Base-by-base conservation (phyloP, 129 eudicot species). In the Kitagawia praeruptora region DNA sequence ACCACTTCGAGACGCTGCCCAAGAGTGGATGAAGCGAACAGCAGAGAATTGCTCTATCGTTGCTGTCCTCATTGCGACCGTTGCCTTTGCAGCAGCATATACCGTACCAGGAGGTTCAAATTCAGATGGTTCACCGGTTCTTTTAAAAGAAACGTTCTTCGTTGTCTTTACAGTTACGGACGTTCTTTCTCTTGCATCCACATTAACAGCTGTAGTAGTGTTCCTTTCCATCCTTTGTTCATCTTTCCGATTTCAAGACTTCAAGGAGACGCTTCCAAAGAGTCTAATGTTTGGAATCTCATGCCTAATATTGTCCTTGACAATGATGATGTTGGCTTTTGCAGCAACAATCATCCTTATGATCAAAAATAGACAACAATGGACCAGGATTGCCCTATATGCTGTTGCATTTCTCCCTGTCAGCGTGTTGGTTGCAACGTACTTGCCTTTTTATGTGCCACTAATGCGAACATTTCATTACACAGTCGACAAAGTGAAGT, bases 71-170 rank as follows among this genome's bases (percentile, higher is more conserved):
- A 87, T 87, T 15, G 90, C 90, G 21, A 53, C 25, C 25, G 23
- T 53, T 37, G 90, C 90, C 51, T 87, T 87, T 73, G 82, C 90
- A 40, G 84, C 90, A 9, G 90, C 86, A 19, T 87, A 87, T 80
- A 82, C 84, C 0, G 48, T 87, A 3, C 90, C 90, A 41, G 90
- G 90, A 31, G 87, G 87, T 13, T 8, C 76, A 23, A 67, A 77
- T 63, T 14, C 72, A 15, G 56, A 77, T 0, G 90, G 90, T 28
- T 23, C 37, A 40, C 90, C 90, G 2, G 7, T 84, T 78, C 86
- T 87, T 12, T n/a, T 63, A n/a, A 3, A 47, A 4, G 15, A 77
- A 28, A 61, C 86, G 1, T 73, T 78, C 45, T 87, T 87, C 64
- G 31, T 80, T 9, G 25, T 84, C 2, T 87, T 87, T 61, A 74